These are phyloP conservation scores for Comarum palustre DNA, from an alignment of 306 rosid species.

Conservation along the genomic window DNA sequence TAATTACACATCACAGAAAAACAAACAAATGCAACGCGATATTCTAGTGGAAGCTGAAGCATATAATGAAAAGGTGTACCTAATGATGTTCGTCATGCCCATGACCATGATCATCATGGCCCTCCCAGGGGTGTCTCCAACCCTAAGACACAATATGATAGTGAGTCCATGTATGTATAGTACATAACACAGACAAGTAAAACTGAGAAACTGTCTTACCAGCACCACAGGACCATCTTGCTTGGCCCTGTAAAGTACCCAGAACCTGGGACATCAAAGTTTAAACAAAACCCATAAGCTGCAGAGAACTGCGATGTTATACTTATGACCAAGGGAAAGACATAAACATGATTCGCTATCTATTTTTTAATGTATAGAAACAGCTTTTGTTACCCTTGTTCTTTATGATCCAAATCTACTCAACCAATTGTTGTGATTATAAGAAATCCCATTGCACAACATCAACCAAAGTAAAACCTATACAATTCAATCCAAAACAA, in stretches of 20 bases:
- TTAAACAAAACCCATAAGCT: constrained; percentile 1
- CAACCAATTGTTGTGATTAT: neutral
- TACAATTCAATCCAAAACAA: neutral
- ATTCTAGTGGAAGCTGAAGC: neutral
- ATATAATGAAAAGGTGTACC: constrained; percentile 33
- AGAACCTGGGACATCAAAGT: constrained; percentile 57
- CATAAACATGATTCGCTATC: neutral
- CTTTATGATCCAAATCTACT: neutral
- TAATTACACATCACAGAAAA: neutral
- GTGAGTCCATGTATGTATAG: neutral
- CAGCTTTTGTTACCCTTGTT: neutral
- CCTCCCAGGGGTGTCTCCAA: constrained; percentile 99
- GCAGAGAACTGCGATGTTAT: neutral
- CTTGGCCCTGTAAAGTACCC: constrained; percentile 92
- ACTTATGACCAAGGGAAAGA: neutral
- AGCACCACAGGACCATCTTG: constrained; percentile 92
- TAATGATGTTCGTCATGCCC: constrained; percentile 33
- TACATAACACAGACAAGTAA: neutral
- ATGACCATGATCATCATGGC: constrained; percentile 66
- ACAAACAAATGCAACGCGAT: neutral
- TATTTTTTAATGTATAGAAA: neutral
- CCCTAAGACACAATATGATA: constrained; percentile 44
- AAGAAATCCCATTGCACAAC: neutral
- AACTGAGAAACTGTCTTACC: constrained; percentile 39
- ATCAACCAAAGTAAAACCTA: neutral